These are phyloP conservation scores for Lecanicillium sp. DNA, from an alignment of 2,329 filamentous ascomycete species.

Conservation along the genomic window DNA sequence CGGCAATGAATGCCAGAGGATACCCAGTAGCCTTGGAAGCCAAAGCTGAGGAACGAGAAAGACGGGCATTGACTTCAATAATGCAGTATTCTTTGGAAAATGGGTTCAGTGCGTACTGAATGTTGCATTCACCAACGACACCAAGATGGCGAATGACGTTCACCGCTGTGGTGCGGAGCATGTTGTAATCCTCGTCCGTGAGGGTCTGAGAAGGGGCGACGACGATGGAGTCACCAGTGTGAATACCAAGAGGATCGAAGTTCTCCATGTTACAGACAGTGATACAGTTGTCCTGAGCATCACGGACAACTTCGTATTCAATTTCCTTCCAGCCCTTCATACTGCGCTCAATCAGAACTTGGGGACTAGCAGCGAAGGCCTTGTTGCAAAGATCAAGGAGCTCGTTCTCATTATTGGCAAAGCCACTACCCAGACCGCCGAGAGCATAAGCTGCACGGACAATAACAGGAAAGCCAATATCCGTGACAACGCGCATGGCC, in stretches of 20 bases:
- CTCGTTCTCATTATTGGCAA: conserved; percentile 80
- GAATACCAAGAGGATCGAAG: conserved; percentile 95
- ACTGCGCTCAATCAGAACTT: conserved; percentile 92
- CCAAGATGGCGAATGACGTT: conserved; percentile 96
- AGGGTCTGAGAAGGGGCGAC: conserved; percentile 95
- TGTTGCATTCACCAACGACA: conserved; percentile 97
- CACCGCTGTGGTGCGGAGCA: conserved; percentile 93
- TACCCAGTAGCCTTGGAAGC: conserved; percentile 97
- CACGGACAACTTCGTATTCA: conserved; percentile 95
- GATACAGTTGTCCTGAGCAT: conserved; percentile 95
- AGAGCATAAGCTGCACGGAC: conserved; percentile 93
- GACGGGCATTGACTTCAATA: conserved; percentile 95
- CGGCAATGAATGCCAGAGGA: conserved; percentile 90
- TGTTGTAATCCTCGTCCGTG: conserved; percentile 97
- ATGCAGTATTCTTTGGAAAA: conserved; percentile 96
- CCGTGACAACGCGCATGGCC: conserved; percentile 77
- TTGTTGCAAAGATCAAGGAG: conserved; percentile 85
- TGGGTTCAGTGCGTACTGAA: conserved; percentile 95
- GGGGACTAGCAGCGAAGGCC: conserved; percentile 88
- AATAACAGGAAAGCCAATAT: conserved; percentile 94
- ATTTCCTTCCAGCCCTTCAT: conserved; percentile 99
- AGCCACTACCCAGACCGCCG: conserved; percentile 89
- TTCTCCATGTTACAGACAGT: conserved; percentile 99
- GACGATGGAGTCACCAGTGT: conserved; percentile 96
- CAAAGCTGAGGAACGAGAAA: conserved; percentile 89